Evolutionary conservation across 306 rosid species (phyloP).

Genomic region (Quillaja saponaria): DNA sequence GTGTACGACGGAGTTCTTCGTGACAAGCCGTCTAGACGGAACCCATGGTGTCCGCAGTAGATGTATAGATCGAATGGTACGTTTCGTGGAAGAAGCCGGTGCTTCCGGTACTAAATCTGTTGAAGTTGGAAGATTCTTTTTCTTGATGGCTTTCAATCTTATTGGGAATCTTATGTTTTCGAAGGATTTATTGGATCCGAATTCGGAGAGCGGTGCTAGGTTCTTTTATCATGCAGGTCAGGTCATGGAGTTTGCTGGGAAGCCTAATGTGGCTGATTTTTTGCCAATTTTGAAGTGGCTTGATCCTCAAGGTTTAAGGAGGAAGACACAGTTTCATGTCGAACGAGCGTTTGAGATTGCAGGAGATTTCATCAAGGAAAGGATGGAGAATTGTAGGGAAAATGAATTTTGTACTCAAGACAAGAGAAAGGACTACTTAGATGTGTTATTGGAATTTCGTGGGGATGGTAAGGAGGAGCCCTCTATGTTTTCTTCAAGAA

Average conservation of each 20-base stretch:
- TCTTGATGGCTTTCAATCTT: slow-evolving; percentile 77
- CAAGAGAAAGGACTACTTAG: slow-evolving; percentile 56
- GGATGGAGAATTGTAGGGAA: slow-evolving; percentile 41
- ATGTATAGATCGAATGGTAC: slow-evolving; percentile 64
- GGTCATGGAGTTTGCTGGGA: slow-evolving; percentile 83
- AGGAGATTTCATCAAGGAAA: slow-evolving; percentile 59
- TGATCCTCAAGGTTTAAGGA: slow-evolving; percentile 79
- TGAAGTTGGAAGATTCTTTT: slow-evolving; percentile 62
- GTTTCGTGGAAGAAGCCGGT: slow-evolving; percentile 36
- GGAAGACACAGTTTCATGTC: slow-evolving; percentile 66
- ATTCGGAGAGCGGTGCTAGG: slow-evolving; percentile 57
- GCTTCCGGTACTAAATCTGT: slow-evolving; percentile 24
- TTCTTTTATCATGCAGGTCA: slow-evolving; percentile 63
- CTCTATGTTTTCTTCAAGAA: slow-evolving; percentile 44
- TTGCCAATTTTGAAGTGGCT: slow-evolving; percentile 54
- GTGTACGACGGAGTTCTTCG: slow-evolving; percentile 58
- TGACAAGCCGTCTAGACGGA: slow-evolving; percentile 54
- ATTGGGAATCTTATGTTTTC: slow-evolving; percentile 86
- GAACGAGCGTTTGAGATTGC: slow-evolving; percentile 71
- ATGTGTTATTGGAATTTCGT: slow-evolving; percentile 65
- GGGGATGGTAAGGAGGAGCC: slow-evolving; percentile 48
- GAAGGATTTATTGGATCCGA: slow-evolving; percentile 61
- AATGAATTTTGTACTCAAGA: slow-evolving; percentile 1
- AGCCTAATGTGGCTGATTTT: slow-evolving; percentile 78
- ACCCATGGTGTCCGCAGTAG: slow-evolving; percentile 40